Percentiles rank a stretch among this genome's conserved stretches.
phyloP scores from a whole-genome alignment of 495 filamentous ascomycete genomes.

The Durotheca rogersii region DNA sequence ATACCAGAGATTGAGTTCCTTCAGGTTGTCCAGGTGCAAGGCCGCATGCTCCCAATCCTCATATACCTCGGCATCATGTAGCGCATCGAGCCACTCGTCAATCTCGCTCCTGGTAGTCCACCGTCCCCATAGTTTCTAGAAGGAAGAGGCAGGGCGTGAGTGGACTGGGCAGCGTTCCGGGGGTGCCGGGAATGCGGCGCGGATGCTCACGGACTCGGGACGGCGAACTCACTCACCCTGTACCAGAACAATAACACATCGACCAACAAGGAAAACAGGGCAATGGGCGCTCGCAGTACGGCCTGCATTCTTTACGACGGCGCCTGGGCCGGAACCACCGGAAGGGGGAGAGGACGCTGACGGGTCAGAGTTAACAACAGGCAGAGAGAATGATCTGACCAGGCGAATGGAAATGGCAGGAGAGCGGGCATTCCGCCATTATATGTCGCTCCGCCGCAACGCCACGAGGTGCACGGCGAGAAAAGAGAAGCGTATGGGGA shows the following conservation, averaged over 20 bases:
- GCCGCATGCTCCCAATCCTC: constrained; percentile 86
- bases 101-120: constrained; percentile 54
- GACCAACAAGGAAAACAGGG: constrained; percentile 56
- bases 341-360: constrained; percentile 1
- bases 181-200: too few relatives aligned
- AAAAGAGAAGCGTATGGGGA: neutral
- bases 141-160: constrained; percentile 8
- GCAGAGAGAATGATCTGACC: too few relatives aligned
- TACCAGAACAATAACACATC: constrained; percentile 68
- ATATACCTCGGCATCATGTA: constrained; percentile 65
- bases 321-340: constrained; percentile 20
- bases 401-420: constrained; percentile 9
- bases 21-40: constrained; percentile 71
- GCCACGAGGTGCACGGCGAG: constrained; percentile 1
- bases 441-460: constrained; percentile 13
- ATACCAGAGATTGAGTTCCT: constrained; percentile 81
- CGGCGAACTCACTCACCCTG: constrained; percentile 47
- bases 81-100: constrained; percentile 55
- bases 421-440: constrained; percentile 9
- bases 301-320: constrained; percentile 33
- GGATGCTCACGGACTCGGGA: neutral
- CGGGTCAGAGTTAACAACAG: too few relatives aligned
- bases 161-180: too few relatives aligned
- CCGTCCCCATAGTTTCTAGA: constrained; percentile 57
- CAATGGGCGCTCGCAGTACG: constrained; percentile 42